Conservation (phyloP, 768 basidiomycete species). For the Agaricus subrufescens region DNA sequence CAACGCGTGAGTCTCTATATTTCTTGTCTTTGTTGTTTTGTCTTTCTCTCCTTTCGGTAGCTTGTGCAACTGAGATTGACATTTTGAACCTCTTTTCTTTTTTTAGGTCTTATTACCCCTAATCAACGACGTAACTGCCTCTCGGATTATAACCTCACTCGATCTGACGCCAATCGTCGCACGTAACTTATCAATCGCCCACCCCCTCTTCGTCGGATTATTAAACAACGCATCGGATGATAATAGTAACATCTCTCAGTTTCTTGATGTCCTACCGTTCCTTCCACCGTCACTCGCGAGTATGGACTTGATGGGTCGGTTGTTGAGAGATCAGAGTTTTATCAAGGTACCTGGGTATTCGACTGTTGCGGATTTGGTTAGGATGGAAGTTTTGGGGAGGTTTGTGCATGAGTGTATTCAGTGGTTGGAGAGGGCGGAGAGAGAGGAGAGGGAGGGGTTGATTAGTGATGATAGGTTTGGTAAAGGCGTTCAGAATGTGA, state of each 20-base stretch:
- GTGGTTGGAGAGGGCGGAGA: slow-evolving; percentile 67
- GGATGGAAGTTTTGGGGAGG: slow-evolving; percentile 59
- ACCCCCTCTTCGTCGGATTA: slow-evolving; percentile 59
- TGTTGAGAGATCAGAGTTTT: slow-evolving; percentile 58
- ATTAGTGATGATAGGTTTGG: slow-evolving; percentile 71
- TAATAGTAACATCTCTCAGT: slow-evolving; percentile 38
- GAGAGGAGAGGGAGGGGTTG: slow-evolving; percentile 61
- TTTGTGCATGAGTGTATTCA: slow-evolving; percentile 69
- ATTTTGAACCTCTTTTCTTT: too few relatives aligned
- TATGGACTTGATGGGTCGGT: slow-evolving; percentile 67
- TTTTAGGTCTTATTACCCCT: slow-evolving; percentile 49
- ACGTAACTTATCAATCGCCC: slow-evolving; percentile 65
- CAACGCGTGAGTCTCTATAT: slow-evolving; percentile 50
- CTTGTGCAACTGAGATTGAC: not conserved
- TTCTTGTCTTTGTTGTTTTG: not conserved
- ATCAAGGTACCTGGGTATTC: slow-evolving; percentile 40
- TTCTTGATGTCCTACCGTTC: slow-evolving; percentile 57
- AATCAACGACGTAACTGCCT: slow-evolving; percentile 38
- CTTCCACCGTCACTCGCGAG: slow-evolving; percentile 71
- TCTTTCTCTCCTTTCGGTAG: not conserved
- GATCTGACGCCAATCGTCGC: slow-evolving; percentile 65
- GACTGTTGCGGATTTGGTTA: slow-evolving; percentile 61
- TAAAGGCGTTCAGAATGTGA: slow-evolving; percentile 67
- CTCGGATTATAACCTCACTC: slow-evolving; percentile 57
- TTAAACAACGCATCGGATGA: slow-evolving; percentile 38